Evolutionary conservation across 2,329 filamentous ascomycete genomes (phyloP).

Genomic region (Exutisphaerella laricina): DNA sequence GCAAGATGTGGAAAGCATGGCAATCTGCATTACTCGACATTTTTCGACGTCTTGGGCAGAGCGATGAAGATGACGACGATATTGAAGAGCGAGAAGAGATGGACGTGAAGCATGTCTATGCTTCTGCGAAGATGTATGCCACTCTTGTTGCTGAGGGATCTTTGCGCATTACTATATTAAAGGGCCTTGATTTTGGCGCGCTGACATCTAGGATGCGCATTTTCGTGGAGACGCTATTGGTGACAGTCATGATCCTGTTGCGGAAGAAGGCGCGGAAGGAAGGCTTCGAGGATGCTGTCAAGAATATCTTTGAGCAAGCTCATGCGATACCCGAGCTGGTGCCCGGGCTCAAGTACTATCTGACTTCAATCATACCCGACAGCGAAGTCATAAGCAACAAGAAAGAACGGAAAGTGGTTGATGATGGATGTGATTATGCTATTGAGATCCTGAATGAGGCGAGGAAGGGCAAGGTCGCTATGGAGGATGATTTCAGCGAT

Average conservation of each 20-base stretch:
- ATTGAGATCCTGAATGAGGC: constrained; percentile 21
- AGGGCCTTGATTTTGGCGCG: constrained; percentile 70
- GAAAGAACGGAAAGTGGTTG: constrained; percentile 48
- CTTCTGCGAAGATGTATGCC: constrained; percentile 62
- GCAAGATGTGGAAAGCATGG: constrained; percentile 72
- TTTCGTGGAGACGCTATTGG: constrained; percentile 75
- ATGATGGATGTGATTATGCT: constrained; percentile 37
- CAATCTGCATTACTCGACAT: constrained; percentile 82
- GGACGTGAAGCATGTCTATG: constrained; percentile 56
- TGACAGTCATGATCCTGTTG: constrained; percentile 60
- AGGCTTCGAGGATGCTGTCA: constrained; percentile 52
- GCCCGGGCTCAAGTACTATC: constrained; percentile 70
- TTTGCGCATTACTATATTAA: constrained; percentile 53
- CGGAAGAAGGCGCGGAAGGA: constrained; percentile 35
- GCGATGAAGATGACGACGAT: constrained; percentile 55
- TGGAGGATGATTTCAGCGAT: constrained; percentile 7
- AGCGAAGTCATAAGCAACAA: constrained; percentile 50
- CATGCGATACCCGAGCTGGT: constrained; percentile 63
- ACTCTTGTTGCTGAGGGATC: constrained; percentile 56
- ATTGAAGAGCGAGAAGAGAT: constrained; percentile 50
- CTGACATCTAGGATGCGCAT: constrained; percentile 68
- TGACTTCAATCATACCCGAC: constrained; percentile 67
- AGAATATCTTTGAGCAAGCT: constrained; percentile 61
- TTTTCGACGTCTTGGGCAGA: constrained; percentile 80
- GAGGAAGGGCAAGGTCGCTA: background rate